Percentiles rank a stretch among this genome's conserved stretches.
These are phyloP conservation scores for Geotrichum phurueaensis DNA, from an alignment of 1,139 yeast species.

Conservation along the genomic window DNA sequence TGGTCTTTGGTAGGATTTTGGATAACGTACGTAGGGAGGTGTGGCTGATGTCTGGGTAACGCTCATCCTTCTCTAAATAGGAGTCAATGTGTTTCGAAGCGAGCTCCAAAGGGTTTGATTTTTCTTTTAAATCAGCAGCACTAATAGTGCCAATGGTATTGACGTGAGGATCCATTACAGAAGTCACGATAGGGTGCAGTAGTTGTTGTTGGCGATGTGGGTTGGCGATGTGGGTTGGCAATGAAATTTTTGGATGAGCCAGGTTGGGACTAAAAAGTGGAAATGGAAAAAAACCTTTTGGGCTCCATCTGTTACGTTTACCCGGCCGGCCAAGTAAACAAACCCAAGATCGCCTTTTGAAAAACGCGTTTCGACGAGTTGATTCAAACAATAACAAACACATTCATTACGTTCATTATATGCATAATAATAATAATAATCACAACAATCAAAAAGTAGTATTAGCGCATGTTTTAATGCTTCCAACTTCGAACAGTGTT, in stretches of 20 bases:
- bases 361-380: neutral
- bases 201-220: neutral
- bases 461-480: neutral
- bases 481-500: neutral
- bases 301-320: neutral
- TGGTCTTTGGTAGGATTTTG: neutral
- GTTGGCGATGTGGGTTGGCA: neutral
- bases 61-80: constrained; percentile 34
- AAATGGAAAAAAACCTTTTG: neutral
- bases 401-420: neutral
- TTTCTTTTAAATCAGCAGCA: constrained; percentile 16
- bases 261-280: neutral
- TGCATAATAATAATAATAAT: neutral
- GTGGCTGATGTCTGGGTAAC: constrained; percentile 38
- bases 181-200: neutral
- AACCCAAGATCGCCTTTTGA: neutral
- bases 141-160: constrained; percentile 13
- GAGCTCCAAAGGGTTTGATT: constrained; percentile 29
- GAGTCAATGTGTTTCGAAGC: constrained; percentile 36
- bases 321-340: neutral
- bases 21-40: constrained; percentile 28
- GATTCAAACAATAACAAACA: neutral
- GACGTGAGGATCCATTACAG: neutral
- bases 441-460: neutral
- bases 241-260: neutral